Conservation (phyloP, 2,329 filamentous ascomycete genomes). For the Fusarium acutatum region DNA sequence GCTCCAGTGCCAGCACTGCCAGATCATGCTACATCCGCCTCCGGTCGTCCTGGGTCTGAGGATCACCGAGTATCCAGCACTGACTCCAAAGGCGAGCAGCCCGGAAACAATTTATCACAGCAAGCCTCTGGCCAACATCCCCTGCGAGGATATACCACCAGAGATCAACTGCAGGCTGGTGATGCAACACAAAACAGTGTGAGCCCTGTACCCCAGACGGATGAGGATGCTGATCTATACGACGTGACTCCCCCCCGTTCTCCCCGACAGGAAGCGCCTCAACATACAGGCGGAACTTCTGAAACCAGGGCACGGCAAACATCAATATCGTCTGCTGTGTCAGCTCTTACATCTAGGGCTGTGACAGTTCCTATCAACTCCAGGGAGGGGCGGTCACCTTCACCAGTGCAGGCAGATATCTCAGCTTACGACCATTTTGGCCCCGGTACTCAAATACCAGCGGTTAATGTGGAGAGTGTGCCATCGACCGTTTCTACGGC, state of each 20-base stretch:
- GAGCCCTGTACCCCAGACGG: slow-evolving; percentile 42
- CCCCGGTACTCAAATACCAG: slow-evolving; percentile 31
- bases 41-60: neutral
- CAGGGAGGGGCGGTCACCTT: neutral
- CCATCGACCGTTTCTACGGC: slow-evolving; percentile 36
- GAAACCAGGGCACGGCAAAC: slow-evolving; percentile 11
- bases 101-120: slow-evolving; percentile 7
- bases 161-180: slow-evolving; percentile 37
- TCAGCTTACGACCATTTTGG: neutral
- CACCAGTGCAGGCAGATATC: slow-evolving; percentile 6
- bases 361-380: slow-evolving; percentile 22
- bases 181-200: slow-evolving; percentile 44
- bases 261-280: slow-evolving; percentile 39
- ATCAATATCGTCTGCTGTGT: slow-evolving; percentile 28
- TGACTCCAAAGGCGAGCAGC: slow-evolving; percentile 13
- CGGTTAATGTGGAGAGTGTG: slow-evolving; percentile 43
- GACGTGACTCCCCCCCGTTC: slow-evolving; percentile 58
- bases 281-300: neutral
- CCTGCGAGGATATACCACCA: slow-evolving; percentile 48
- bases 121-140: slow-evolving; percentile 45
- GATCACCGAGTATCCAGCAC: neutral
- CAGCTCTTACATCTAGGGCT: slow-evolving; percentile 10
- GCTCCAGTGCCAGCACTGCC: slow-evolving; percentile 18
- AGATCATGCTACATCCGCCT: neutral
- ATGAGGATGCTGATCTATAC: slow-evolving; percentile 55